Evolutionary conservation across 2,329 filamentous ascomycete species (phyloP), one percentile per base, ranked within the genome.

Genomic region (Fusarium sororula): DNA sequence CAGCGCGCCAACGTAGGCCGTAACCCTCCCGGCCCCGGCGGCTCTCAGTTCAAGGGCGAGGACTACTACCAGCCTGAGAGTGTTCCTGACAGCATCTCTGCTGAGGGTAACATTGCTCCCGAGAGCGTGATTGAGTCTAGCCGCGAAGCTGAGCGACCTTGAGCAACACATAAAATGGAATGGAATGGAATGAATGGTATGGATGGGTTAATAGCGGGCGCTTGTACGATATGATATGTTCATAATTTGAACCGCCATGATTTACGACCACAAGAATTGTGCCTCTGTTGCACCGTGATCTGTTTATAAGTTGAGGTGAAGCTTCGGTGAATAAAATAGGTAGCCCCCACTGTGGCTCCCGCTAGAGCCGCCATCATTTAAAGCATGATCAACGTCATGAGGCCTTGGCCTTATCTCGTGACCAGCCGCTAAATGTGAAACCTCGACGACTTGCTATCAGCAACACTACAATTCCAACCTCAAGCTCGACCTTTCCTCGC

Each of bases 51-150:
- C 77, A 83, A 82, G 75, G 85, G 83, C 12, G 77, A 79, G 6
- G 79, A 86, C 15, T 84, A 84, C 66, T 83, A 86, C 65, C 73
- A 68, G 5, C 81, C 82, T 2, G 83, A 86, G 80, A 80, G 76
- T 26, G 83, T 85, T 32, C 83, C 84, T 11, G 84, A 85, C 24
- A 83, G 82, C 68, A 82, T 82, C 55, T 82, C 84, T 5, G 84
- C 83, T 2, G 82, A 85, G 78, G 83, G 83, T 0, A 78, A 83
- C 59, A 75, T 86, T 53, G 76, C 85, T 15, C 85, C 84, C 0
- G 78, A 77, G 51, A 86, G 83, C 39, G 83, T 84, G 45, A 80
- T 81, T 5, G 76, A 87, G 75, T 73, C 81, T 24, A 80, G 80
- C 54, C 71, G 71, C 15, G 81, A 82, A 63, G 48, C 44, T 55